Conservation (phyloP, 2,329 filamentous ascomycete species). For the Aspergillus sp. region DNA sequence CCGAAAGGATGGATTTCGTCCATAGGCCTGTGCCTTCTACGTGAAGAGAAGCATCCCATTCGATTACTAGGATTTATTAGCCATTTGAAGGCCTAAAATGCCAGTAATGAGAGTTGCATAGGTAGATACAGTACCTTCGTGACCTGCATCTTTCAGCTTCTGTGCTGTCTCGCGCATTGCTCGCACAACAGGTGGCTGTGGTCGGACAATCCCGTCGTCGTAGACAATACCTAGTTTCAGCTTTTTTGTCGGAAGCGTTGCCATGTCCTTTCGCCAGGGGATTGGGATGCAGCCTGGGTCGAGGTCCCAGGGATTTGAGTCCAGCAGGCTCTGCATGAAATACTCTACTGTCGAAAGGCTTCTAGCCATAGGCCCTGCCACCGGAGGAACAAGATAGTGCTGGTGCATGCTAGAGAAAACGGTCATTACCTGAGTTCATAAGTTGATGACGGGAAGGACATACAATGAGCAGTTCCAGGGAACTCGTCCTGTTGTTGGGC, state of each 20-base stretch:
- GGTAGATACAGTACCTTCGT: constrained; percentile 34
- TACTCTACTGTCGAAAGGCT: constrained; percentile 25
- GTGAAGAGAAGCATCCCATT: constrained; percentile 31
- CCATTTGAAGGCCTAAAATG: background rate
- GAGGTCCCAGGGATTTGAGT: constrained; percentile 23
- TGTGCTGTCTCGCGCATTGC: constrained; percentile 51
- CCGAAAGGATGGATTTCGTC: constrained; percentile 29
- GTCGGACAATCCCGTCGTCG: constrained; percentile 59
- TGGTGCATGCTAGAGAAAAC: constrained; percentile 45
- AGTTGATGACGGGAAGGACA: background rate
- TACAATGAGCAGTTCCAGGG: constrained; percentile 28
- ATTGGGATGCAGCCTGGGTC: constrained; percentile 45
- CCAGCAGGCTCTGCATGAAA: constrained; percentile 28
- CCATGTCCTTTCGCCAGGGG: constrained; percentile 25
- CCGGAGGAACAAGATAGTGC: constrained; percentile 28
- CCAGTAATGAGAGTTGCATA: background rate
- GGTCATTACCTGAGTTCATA: background rate
- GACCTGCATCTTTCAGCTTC: constrained; percentile 59
- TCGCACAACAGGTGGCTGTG: constrained; percentile 59
- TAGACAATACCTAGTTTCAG: constrained; percentile 60
- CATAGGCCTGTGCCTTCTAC: constrained; percentile 26
- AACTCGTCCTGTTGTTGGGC: constrained; percentile 30
- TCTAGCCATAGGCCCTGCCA: constrained; percentile 27
- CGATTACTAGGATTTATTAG: constrained; percentile 19
- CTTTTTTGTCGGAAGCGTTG: constrained; percentile 37